Evolutionary conservation across 495 filamentous ascomycete species (phyloP).

Genomic region (Xylaria intraflava): DNA sequence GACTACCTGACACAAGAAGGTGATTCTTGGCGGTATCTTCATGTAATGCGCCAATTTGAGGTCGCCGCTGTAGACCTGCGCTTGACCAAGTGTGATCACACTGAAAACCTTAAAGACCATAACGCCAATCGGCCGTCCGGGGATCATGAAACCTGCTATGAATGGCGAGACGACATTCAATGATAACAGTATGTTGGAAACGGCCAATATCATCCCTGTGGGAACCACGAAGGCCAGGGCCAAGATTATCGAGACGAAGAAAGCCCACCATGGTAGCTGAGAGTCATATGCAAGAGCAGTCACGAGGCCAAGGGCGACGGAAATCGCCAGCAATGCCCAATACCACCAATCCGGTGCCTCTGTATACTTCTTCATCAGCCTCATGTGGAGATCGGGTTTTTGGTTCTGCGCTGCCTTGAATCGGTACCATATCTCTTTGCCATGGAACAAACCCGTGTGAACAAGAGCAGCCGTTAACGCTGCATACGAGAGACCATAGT

Average conservation of each 20-base stretch:
- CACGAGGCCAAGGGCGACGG: conserved; percentile 48
- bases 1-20: conserved; percentile 52
- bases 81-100: conserved; percentile 53
- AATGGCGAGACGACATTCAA: conserved; percentile 59
- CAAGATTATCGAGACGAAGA: conserved; percentile 47
- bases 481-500: conserved; percentile 56
- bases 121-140: conserved; percentile 53
- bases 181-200: conserved; percentile 49
- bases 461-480: conserved; percentile 50
- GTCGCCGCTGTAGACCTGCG: conserved; percentile 44
- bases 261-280: conserved; percentile 37
- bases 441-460: conserved; percentile 50
- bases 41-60: conserved; percentile 59
- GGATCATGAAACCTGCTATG: conserved; percentile 58
- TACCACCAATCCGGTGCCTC: conserved; percentile 63
- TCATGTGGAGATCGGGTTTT: conserved; percentile 56
- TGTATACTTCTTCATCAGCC: conserved; percentile 54
- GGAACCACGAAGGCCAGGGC: conserved; percentile 46
- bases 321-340: conserved; percentile 36
- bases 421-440: conserved; percentile 47
- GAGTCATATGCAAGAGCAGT: conserved; percentile 48
- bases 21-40: conserved; percentile 56
- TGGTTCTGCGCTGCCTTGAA: conserved; percentile 43
- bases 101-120: conserved; percentile 62
- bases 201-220: conserved; percentile 47